Base-by-base conservation (phyloP, 2,329 filamentous ascomycete genomes). In the Pseudocercospora fuligena region DNA sequence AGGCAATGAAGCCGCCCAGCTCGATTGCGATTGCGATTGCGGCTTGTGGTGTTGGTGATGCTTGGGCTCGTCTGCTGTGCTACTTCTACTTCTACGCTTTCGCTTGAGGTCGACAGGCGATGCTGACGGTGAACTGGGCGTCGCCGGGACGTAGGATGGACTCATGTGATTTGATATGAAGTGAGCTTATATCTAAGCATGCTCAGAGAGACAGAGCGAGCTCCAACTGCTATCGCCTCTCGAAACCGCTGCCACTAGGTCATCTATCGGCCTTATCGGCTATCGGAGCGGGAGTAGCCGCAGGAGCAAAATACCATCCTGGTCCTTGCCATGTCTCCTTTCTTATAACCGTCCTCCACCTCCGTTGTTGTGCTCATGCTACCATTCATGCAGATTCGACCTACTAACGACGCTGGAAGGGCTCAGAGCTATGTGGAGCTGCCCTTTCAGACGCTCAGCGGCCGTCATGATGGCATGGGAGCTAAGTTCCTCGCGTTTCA, bases 1-100 rank as follows among this genome's bases (percentile, higher is more conserved):
- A 16, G 80, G 78, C 23, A 78, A 78, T 54, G 62, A 67, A 64
- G 62, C 61, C 71, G 68, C 43, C 64, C 67, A 66, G 64, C 72
- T 58, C 21, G 63, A 47, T 25, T 67, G 59, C n/a, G 70, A 70
- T 36, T 77, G 51, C 21, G 63, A 47, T 25, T 67, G 59, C n/a
- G 70, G 70, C 43, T 77, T 72, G 63, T 75, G 73, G 29, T 75
- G 71, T 12, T 36, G 33, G n/a, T 12, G 36, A 63, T 31, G 40
- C 40, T 43, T 43, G 40, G 33, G 33, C 49, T 56, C 56, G 8
- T 58, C 56, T 58, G 31, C 54, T 2, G 54, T 31, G 27, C 23
- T 27, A 36, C 54, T 58, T 16, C 23, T 27, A 36, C 54, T 58
- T 16, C 5, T 19, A 43, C 33, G 56, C 56, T 58, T 58, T 58